Percentiles rank a stretch among this genome's conserved stretches.
Conservation (phyloP, 163 green algal species). For the Chloroidium sp. region DNA sequence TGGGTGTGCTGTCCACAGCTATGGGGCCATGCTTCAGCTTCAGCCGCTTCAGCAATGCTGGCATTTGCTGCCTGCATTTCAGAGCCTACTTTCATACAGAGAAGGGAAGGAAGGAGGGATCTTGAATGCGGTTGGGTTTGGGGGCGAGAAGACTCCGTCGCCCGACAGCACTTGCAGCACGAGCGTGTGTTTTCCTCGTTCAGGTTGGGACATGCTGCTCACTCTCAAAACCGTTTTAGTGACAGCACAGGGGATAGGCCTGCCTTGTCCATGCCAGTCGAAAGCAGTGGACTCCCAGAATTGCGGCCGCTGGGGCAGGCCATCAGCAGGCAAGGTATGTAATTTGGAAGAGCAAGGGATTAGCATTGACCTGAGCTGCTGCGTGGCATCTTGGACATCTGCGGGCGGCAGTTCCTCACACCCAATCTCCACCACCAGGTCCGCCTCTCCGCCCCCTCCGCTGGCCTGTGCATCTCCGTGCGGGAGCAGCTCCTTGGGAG, state of each 20-base stretch:
- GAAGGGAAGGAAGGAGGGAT: too few relatives aligned
- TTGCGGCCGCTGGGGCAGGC: too few relatives aligned
- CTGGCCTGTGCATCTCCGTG: not conserved
- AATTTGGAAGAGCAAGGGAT: not conserved
- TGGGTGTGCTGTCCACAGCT: slow-evolving; percentile 71
- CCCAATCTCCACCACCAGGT: slow-evolving; percentile 93
- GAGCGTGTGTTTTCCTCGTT: too few relatives aligned
- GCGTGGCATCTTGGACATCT: slow-evolving; percentile 64
- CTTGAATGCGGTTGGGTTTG: too few relatives aligned
- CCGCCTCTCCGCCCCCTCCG: not conserved
- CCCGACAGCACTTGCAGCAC: too few relatives aligned
- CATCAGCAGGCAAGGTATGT: too few relatives aligned
- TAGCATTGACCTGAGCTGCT: slow-evolving; percentile 65
- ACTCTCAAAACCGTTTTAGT: too few relatives aligned
- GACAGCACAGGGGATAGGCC: too few relatives aligned
- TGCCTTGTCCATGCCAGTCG: too few relatives aligned
- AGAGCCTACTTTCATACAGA: not conserved
- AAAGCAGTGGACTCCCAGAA: too few relatives aligned
- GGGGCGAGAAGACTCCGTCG: too few relatives aligned
- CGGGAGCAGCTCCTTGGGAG: not conserved
- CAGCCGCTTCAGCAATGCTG: slow-evolving; percentile 30
- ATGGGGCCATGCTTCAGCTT: slow-evolving; percentile 65
- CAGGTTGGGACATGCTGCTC: too few relatives aligned
- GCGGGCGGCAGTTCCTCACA: slow-evolving; percentile 93
- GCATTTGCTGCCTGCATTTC: not conserved